Conservation (phyloP, 1,284 basidiomycete species). For the Cryptococcus depauperatus region DNA sequence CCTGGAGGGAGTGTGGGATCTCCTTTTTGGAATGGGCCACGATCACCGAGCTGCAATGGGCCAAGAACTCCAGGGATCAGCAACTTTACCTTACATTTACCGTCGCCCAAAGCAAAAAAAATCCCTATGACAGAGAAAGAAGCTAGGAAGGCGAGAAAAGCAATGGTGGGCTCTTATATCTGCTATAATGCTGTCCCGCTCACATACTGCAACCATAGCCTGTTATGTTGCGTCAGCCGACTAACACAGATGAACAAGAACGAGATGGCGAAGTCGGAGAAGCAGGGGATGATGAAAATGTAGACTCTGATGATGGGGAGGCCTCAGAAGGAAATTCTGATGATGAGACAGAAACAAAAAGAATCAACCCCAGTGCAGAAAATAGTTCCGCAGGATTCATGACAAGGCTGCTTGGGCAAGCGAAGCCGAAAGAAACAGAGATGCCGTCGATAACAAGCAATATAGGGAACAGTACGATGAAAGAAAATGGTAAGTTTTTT, state of each 20-base stretch:
- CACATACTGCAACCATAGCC: background rate
- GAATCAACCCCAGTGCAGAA: background rate
- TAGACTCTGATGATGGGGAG: conserved; percentile 18
- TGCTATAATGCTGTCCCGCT: background rate
- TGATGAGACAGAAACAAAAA: conserved; percentile 23
- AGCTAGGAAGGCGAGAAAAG: conserved; percentile 31
- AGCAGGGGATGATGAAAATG: conserved; percentile 34
- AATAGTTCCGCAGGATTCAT: conserved; percentile 8
- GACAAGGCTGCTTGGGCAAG: conserved; percentile 14
- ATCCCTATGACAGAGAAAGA: conserved; percentile 31
- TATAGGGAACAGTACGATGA: conserved; percentile 15
- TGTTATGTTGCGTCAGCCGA: conserved; percentile 21
- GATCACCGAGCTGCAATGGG: background rate
- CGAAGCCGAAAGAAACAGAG: conserved; percentile 16
- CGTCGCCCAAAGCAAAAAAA: conserved; percentile 13
- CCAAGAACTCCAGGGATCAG: background rate
- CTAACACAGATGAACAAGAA: conserved; percentile 16
- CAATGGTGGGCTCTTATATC: conserved; percentile 34
- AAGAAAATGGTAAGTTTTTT: conserved; percentile 28
- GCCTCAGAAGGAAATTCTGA: conserved; percentile 10
- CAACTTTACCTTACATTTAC: conserved; percentile 15
- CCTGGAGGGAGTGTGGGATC: conserved; percentile 19
- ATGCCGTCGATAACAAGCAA: too few species aligned
- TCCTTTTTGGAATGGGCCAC: conserved; percentile 1
- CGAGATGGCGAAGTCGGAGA: conserved; percentile 27